Evolutionary conservation across 2,329 filamentous ascomycete genomes (phyloP).

Genomic region (Coniochaeta sp.): DNA sequence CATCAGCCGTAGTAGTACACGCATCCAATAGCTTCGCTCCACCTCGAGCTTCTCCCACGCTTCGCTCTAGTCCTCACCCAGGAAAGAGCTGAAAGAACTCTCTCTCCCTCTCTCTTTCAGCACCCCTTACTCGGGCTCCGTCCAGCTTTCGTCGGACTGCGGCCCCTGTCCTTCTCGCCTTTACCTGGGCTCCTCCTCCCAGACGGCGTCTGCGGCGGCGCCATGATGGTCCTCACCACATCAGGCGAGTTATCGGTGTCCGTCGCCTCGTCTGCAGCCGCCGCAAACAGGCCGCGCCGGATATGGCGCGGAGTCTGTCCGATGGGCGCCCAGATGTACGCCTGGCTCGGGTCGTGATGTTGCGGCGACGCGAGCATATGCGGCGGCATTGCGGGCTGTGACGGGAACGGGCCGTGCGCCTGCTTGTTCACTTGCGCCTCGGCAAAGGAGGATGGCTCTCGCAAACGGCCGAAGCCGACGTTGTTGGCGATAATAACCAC

Average conservation of each 20-base stretch:
- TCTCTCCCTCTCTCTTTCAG: no score
- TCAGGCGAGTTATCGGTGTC: slow-evolving; percentile 46
- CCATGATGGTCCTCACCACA: slow-evolving; percentile 30
- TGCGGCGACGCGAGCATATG: slow-evolving; percentile 15
- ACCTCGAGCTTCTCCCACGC: no score
- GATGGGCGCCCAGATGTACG: slow-evolving; percentile 43
- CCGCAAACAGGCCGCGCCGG: slow-evolving; percentile 27
- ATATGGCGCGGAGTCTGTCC: slow-evolving; percentile 39
- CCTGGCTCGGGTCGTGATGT: slow-evolving; percentile 26
- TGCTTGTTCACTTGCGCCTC: slow-evolving; percentile 6
- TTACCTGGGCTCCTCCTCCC: slow-evolving; percentile 42
- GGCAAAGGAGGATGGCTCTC: slow-evolving; percentile 21
- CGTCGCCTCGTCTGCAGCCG: slow-evolving; percentile 33
- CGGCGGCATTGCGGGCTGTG: slow-evolving; percentile 16
- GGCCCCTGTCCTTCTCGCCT: slow-evolving; percentile 38
- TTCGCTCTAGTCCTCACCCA: no score
- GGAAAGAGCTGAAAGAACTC: no score
- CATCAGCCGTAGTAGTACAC: no score
- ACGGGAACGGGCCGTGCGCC: slow-evolving; percentile 17
- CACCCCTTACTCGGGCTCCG: not conserved
- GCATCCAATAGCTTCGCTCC: no score
- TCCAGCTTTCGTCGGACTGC: slow-evolving; percentile 38
- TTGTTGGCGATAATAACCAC: slow-evolving; percentile 45
- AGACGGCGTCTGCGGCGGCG: slow-evolving; percentile 37
- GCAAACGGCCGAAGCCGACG: slow-evolving; percentile 32